Evolutionary conservation across 1,139 yeast genomes (phyloP), one percentile per base, ranked within the genome.

Genomic region (Suhomyces wounanorum): DNA sequence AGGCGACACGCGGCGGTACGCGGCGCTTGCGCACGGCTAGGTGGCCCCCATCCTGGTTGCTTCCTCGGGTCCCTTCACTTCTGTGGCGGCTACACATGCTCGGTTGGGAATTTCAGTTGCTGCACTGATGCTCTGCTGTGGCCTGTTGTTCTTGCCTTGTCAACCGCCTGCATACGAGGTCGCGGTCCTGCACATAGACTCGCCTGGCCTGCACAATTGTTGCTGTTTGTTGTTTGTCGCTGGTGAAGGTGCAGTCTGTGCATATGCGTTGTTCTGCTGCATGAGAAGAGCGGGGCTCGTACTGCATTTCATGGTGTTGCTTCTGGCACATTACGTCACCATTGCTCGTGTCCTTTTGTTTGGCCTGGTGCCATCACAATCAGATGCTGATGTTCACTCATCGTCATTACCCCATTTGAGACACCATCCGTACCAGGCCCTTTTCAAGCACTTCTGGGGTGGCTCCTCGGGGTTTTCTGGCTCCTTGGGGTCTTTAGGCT

Each of bases 381-480:
- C 26, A 18, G 14, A 23, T 10, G 8, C 17, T 18, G 13, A 18
- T 37, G n/a, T 30, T 39, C 14, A n/a, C 18, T 40, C 41, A 13
- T 60, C 64, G 39, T 60, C 69, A 45, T 64, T 54, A 9, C 72
- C 77, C 78, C 79, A 76, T 59, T 70, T 58, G 16, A 59, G 51
- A 53, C 81, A 76, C 78, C 79, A 74, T 3, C 81, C 81, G 54
- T 75, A 76, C 81, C 81, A 76, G 0, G 78, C 73, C 51, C 80
- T 59, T 55, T 71, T 62, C 42, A 75, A 58, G 55, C 81, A 76
- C 56, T 74, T 75, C 53, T 67, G 58, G 3, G 76, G 74, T 5
- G 52, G 52, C 7, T 54, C 60, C 21, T 42, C 44, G 7, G 59
- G 52, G 6, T 42, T 11, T 17, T 31, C 44, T 13, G 44, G 36